phyloP scores from a whole-genome alignment of 2,329 filamentous ascomycete species.

The Cordyceps farinosa region DNA sequence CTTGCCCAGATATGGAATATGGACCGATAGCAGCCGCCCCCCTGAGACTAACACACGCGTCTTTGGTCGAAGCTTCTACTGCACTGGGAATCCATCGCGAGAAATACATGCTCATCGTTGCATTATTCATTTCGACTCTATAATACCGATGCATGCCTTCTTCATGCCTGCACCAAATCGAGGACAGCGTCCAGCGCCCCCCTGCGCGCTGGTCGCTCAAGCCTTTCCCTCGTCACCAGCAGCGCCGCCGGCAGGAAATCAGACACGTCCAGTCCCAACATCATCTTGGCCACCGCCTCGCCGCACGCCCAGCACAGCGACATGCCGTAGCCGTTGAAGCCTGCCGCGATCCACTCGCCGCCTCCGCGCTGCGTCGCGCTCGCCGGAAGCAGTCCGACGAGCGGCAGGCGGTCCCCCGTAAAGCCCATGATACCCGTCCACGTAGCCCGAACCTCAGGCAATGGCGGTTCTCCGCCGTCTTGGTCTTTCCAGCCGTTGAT shows the following conservation, averaged over 20 bases:
- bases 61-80: neutral
- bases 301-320: conserved; percentile 44
- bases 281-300: conserved; percentile 27
- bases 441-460: conserved; percentile 30
- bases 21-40: neutral
- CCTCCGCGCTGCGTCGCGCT: conserved; percentile 21
- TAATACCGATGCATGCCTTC: neutral
- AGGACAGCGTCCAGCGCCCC: conserved; percentile 4
- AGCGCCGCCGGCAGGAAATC: conserved; percentile 16
- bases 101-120: neutral
- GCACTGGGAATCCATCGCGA: no score
- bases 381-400: conserved; percentile 43
- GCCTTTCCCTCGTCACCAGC: conserved; percentile 5
- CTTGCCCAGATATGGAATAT: neutral
- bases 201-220: conserved; percentile 3
- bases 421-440: conserved; percentile 48
- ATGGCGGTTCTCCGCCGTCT: neutral
- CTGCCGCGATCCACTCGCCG: conserved; percentile 43
- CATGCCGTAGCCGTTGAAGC: conserved; percentile 46
- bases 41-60: neutral
- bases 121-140: neutral
- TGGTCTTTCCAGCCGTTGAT: conserved; percentile 26
- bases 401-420: conserved; percentile 44
- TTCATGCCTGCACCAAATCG: neutral
- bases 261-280: conserved; percentile 16